These are phyloP conservation scores for Colletotrichum sp. DNA, from an alignment of 2,329 filamentous ascomycete genomes.

Conservation along the genomic window DNA sequence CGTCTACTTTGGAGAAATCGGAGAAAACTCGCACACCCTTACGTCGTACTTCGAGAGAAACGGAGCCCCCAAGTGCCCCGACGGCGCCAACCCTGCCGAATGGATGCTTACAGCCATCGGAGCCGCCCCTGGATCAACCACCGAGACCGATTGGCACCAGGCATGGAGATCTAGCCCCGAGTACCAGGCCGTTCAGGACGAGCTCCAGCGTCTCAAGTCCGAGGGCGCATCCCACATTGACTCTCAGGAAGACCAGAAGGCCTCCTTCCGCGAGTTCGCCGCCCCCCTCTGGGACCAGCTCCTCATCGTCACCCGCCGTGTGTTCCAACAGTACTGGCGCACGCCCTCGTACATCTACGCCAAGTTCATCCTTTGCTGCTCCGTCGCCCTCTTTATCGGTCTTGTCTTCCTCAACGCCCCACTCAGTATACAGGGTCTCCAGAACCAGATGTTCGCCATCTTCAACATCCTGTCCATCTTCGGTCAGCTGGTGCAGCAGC, in stretches of 20 bases:
- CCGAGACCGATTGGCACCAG: slow-evolving; percentile 52
- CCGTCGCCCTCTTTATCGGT: slow-evolving; percentile 61
- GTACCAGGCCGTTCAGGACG: slow-evolving; percentile 23
- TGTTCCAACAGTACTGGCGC: slow-evolving; percentile 82
- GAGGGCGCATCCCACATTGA: neutral
- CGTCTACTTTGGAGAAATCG: slow-evolving; percentile 61
- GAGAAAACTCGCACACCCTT: slow-evolving; percentile 50
- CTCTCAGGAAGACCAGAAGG: neutral
- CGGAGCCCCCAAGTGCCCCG: slow-evolving; percentile 52
- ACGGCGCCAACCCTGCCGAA: slow-evolving; percentile 58
- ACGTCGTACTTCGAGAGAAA: slow-evolving; percentile 58
- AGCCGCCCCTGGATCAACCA: slow-evolving; percentile 48
- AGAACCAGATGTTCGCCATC: slow-evolving; percentile 70
- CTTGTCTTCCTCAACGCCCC: slow-evolving; percentile 66
- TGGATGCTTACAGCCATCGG: slow-evolving; percentile 42
- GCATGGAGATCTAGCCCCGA: slow-evolving; percentile 51
- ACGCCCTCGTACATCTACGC: slow-evolving; percentile 78
- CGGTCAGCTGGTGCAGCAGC: slow-evolving; percentile 61
- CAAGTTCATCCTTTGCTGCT: slow-evolving; percentile 62
- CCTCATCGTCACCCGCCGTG: slow-evolving; percentile 46
- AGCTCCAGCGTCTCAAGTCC: slow-evolving; percentile 24
- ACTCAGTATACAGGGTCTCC: slow-evolving; percentile 64
- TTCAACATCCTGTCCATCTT: slow-evolving; percentile 73
- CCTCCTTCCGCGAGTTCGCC: slow-evolving; percentile 53
- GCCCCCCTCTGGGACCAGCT: slow-evolving; percentile 67